Evolutionary conservation across 2,329 filamentous ascomycete species (phyloP).

Genomic region (Fusarium succisae): DNA sequence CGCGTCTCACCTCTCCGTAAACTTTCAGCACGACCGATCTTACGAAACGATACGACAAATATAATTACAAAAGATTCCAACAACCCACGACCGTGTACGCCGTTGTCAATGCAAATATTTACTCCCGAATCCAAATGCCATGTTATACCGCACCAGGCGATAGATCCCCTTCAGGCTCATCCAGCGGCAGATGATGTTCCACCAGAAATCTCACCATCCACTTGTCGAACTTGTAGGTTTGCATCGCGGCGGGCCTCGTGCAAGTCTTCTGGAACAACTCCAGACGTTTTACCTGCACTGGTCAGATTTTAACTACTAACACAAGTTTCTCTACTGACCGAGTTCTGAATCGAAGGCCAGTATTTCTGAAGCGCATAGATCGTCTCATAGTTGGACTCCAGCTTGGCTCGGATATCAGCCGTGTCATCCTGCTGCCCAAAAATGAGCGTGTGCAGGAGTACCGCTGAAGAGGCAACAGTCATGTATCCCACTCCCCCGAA

Average conservation of each 20-base stretch:
- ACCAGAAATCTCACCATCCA: slow-evolving; percentile 13
- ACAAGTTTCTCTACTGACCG: neutral
- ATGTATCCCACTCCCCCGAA: slow-evolving; percentile 11
- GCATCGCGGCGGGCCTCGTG: neutral
- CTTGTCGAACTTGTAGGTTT: slow-evolving; percentile 7
- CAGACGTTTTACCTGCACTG: neutral
- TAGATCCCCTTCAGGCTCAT: neutral
- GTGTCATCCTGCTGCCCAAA: slow-evolving; percentile 2
- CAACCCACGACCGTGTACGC: neutral
- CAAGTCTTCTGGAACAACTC: slow-evolving; percentile 1
- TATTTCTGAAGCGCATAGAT: slow-evolving; percentile 4
- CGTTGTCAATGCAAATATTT: neutral
- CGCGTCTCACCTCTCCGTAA: neutral
- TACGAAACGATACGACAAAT: neutral
- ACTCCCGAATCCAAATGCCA: neutral
- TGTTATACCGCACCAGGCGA: neutral
- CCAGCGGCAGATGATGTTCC: neutral
- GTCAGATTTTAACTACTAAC: neutral
- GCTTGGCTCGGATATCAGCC: neutral
- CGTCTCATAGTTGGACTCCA: slow-evolving; percentile 4
- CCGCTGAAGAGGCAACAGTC: neutral
- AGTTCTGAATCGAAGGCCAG: slow-evolving; percentile 5
- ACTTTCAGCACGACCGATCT: neutral
- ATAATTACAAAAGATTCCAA: neutral
- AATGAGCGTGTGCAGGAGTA: neutral